A percentile compares a stretch with the other conserved stretches of the same genome.
Conservation (phyloP, 2,329 filamentous ascomycete genomes). For the Chaetomiaceae sp. region DNA sequence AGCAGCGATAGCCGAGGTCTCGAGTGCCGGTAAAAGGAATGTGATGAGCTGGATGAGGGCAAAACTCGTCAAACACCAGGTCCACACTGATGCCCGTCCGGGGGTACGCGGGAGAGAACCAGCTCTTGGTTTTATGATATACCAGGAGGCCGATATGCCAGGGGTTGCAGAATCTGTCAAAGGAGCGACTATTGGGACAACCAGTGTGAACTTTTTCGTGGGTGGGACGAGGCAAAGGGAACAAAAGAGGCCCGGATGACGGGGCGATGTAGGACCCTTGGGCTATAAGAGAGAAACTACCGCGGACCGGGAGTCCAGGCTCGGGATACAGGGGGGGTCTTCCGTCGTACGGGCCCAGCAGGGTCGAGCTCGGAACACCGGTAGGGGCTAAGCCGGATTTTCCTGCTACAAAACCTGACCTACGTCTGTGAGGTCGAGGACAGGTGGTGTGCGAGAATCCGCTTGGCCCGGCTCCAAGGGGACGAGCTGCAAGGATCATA, state of each 20-base stretch:
- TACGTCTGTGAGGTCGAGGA: constrained; percentile 32
- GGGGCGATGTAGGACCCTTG: constrained; percentile 48
- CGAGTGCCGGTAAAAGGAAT: constrained; percentile 32
- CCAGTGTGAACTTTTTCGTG: constrained; percentile 35
- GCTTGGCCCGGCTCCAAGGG: constrained; percentile 37
- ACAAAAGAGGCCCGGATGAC: constrained; percentile 39
- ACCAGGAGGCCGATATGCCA: constrained; percentile 39
- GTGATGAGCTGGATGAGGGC: constrained; percentile 33
- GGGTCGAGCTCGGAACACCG: constrained; percentile 46
- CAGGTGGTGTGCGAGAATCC: constrained; percentile 34
- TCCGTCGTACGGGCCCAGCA: constrained; percentile 33
- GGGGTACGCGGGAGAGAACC: constrained; percentile 48
- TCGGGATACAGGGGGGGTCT: constrained; percentile 31
- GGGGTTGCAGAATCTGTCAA: constrained; percentile 41
- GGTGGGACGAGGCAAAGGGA: constrained; percentile 44
- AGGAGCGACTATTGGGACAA: constrained; percentile 48
- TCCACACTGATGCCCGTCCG: constrained; percentile 39
- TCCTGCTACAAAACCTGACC: constrained; percentile 44
- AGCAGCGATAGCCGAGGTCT: constrained; percentile 22
- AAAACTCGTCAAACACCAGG: constrained; percentile 39
- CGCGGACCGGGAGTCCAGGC: constrained; percentile 38
- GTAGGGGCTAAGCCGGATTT: constrained; percentile 48
- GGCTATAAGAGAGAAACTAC: constrained; percentile 50
- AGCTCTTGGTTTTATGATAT: constrained; percentile 51
- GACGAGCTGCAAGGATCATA: constrained; percentile 36